Percentiles rank a stretch among this genome's conserved stretches.
phyloP scores from a whole-genome alignment of 306 rosid species.

The Trifolium subterraneum region DNA sequence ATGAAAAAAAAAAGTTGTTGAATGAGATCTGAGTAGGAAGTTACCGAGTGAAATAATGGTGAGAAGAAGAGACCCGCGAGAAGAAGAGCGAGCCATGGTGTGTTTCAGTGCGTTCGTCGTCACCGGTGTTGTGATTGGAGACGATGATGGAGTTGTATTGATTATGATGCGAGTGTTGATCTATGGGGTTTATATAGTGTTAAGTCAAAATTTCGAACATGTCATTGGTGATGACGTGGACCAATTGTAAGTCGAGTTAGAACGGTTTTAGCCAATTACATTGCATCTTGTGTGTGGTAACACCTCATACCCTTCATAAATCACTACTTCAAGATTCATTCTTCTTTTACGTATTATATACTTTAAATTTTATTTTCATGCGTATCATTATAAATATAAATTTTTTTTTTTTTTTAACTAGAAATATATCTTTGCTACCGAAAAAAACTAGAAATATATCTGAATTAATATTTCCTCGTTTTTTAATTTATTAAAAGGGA shows the following conservation, averaged over 20 bases:
- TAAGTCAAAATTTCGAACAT: constrained; percentile 44
- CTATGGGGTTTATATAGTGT: constrained; percentile 45
- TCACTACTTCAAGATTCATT: no score
- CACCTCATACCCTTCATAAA: constrained; percentile 34
- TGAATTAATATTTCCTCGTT: no score
- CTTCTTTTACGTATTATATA: no score
- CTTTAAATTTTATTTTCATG: no score
- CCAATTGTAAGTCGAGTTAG: constrained; percentile 51
- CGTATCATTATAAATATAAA: no score
- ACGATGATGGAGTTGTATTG: neutral
- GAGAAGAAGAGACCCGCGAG: constrained; percentile 68
- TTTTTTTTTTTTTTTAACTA: no score
- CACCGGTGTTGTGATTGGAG: neutral
- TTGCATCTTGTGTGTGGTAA: constrained; percentile 49
- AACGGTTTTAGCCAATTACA: constrained; percentile 55
- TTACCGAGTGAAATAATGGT: constrained; percentile 72
- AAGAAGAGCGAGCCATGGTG: constrained; percentile 77
- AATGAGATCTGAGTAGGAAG: constrained; percentile 46
- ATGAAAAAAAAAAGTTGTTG: neutral
- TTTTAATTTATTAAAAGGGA: no score
- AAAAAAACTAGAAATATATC: no score
- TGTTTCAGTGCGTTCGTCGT: neutral
- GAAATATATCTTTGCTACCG: no score
- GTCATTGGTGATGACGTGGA: constrained; percentile 79
- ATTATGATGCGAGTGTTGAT: constrained; percentile 3